Conservation (phyloP, 2,329 filamentous ascomycete genomes). For the Cladosporium sp. region DNA sequence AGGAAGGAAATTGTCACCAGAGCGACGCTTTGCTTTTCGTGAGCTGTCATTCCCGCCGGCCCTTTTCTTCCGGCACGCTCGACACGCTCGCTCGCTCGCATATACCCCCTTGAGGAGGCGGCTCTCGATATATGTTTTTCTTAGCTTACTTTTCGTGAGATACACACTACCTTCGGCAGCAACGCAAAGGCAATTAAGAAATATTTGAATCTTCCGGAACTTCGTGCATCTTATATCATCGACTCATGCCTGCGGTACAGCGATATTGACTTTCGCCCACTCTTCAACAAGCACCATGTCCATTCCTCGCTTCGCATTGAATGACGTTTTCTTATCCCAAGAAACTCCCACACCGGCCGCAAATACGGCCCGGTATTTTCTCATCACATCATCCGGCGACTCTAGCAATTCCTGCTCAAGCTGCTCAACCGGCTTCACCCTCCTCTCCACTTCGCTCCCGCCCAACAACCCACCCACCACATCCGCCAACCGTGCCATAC, state of each 20-base stretch:
- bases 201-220: background rate
- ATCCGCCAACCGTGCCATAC: slow-evolving; percentile 53
- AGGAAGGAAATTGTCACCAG: background rate
- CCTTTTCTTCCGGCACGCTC: background rate
- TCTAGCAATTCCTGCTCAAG: slow-evolving; percentile 49
- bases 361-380: slow-evolving; percentile 64
- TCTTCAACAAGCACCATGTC: slow-evolving; percentile 45
- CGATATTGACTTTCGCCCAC: slow-evolving; percentile 36
- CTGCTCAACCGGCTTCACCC: slow-evolving; percentile 51
- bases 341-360: slow-evolving; percentile 58
- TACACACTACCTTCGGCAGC: background rate
- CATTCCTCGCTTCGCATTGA: slow-evolving; percentile 55
- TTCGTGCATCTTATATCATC: background rate
- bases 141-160: background rate
- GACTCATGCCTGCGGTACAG: background rate
- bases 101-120: slow-evolving; percentile 18
- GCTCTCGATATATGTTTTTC: background rate
- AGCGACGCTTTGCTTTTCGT: background rate
- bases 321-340: slow-evolving; percentile 57
- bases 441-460: slow-evolving; percentile 46
- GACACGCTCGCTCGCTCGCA: slow-evolving; percentile 17
- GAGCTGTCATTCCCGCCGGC: background rate
- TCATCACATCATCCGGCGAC: slow-evolving; percentile 52
- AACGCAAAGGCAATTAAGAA: background rate
- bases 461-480: slow-evolving; percentile 49